Base-by-base conservation (phyloP, 2,329 filamentous ascomycete genomes). In the Fonsecaea monophora region DNA sequence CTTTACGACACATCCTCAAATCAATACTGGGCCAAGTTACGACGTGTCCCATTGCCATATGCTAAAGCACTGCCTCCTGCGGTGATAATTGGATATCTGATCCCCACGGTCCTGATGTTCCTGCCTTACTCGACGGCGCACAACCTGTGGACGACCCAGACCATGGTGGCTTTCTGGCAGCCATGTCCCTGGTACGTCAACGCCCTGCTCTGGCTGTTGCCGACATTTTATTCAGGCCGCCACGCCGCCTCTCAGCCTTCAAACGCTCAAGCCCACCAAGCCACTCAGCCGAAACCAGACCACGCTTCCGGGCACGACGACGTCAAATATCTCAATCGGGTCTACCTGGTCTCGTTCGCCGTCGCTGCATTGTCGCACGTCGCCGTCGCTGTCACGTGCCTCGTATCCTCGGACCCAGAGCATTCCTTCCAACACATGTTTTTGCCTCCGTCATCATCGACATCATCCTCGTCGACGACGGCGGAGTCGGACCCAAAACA, bases 71-170 rank as follows among this genome's bases (percentile, higher is more conserved):
- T 76, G 9, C 55, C 72, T 1, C 72, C 74, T 7, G 68, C 73
- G 8, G n/a, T 75, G 32, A 8, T 73, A 5, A 21, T 75, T 10
- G 74, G 74, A 34, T 75, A 70, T 54, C 60, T 73, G 3, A 53
- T 75, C 8, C 75, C 75, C 1, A 74, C 72, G 1, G 32, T 65
- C n/a, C 59, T 74, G 58, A 66, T 75, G 54, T 74, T 74, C 55
- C 62, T 74, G 35, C 71, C 72, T 8, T 64, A 71, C 62, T 64
- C 25, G 25, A 25, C 56, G 1, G 57, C 70, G 37, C 13, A 64
- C 6, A 56, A 64, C 21, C 42, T 62, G 15, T 60, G 60, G n/a
- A 68, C 32, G 10, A 69, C 60, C 4, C 73, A 75, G 42, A 48
- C 32, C 2, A 65, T 71, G 25, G 63, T 75, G 32, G 72, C 71